phyloP scores from a whole-genome alignment of 106 monocot genomes.

The Agapanthus africanus region DNA sequence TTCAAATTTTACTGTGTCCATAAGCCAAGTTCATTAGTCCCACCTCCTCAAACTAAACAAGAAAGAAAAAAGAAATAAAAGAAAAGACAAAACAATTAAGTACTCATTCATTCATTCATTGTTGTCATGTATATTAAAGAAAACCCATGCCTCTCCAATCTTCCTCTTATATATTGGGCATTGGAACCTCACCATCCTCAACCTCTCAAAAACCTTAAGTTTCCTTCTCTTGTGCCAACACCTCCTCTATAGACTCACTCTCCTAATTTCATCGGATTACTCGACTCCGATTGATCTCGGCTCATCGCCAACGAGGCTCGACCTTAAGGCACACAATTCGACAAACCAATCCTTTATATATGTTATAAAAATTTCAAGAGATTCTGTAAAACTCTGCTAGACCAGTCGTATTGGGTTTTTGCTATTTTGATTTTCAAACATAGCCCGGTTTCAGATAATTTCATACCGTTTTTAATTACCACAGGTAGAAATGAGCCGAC shows the following conservation, averaged over 20 bases:
- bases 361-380: not conserved
- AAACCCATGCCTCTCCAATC: conserved; percentile 19
- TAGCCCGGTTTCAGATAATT: too few species aligned
- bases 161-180: conserved; percentile 60
- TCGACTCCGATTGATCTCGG: not conserved
- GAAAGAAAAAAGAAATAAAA: not conserved
- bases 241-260: not conserved
- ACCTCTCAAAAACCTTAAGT: conserved; percentile 11
- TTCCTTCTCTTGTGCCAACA: not conserved
- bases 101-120: conserved; percentile 21
- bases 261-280: not conserved
- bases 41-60: not conserved
- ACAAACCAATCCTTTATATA: not conserved
- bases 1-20: not conserved
- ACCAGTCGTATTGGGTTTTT: too few species aligned
- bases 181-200: conserved; percentile 16
- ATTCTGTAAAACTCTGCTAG: too few species aligned
- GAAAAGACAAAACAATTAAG: conserved; percentile 10
- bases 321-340: not conserved
- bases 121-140: conserved; percentile 42
- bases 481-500: conserved; percentile 60
- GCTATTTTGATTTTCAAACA: too few species aligned
- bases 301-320: not conserved
- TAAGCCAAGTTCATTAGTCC: not conserved
- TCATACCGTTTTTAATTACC: too few species aligned